Evolutionary conservation across 768 basidiomycete genomes (phyloP).

Genomic region (Austroboletus eburneus): DNA sequence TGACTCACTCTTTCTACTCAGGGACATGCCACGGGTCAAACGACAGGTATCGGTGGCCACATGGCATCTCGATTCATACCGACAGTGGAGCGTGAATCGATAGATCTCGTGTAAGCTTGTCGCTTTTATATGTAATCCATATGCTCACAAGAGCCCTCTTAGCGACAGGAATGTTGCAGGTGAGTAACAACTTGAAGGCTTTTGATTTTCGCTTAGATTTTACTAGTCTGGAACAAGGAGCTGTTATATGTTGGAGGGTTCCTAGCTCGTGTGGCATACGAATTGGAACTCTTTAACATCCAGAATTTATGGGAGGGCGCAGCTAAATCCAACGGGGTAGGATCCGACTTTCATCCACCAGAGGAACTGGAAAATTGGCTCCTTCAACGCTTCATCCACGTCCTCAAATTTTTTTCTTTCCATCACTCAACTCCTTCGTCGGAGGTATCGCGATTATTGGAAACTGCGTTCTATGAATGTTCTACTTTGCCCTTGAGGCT

Average conservation of each 20-base stretch:
- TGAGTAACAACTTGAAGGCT: slow-evolving; percentile 29
- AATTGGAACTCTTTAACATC: slow-evolving; percentile 68
- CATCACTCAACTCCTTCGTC: slow-evolving; percentile 80
- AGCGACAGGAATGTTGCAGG: slow-evolving; percentile 81
- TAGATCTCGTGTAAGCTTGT: slow-evolving; percentile 73
- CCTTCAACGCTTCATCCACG: slow-evolving; percentile 63
- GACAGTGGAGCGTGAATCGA: slow-evolving; percentile 92
- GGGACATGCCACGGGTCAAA: slow-evolving; percentile 91
- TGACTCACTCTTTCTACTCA: slow-evolving; percentile 24
- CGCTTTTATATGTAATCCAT: background rate
- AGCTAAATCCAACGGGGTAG: slow-evolving; percentile 28
- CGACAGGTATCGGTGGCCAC: slow-evolving; percentile 74
- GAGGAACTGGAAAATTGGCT: slow-evolving; percentile 48
- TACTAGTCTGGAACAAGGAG: slow-evolving; percentile 84
- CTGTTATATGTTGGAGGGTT: slow-evolving; percentile 82
- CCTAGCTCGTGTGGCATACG: slow-evolving; percentile 78
- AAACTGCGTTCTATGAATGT: slow-evolving; percentile 52
- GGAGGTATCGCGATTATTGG: slow-evolving; percentile 69
- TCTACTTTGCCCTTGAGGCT: background rate
- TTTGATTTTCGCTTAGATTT: background rate
- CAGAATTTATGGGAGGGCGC: slow-evolving; percentile 55
- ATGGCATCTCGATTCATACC: slow-evolving; percentile 86
- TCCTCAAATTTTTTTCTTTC: slow-evolving; percentile 87
- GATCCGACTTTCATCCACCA: slow-evolving; percentile 29
- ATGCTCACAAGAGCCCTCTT: background rate